Evolutionary conservation across 345 rosid genomes (phyloP).

Genomic region (Eucalyptus globulus): DNA sequence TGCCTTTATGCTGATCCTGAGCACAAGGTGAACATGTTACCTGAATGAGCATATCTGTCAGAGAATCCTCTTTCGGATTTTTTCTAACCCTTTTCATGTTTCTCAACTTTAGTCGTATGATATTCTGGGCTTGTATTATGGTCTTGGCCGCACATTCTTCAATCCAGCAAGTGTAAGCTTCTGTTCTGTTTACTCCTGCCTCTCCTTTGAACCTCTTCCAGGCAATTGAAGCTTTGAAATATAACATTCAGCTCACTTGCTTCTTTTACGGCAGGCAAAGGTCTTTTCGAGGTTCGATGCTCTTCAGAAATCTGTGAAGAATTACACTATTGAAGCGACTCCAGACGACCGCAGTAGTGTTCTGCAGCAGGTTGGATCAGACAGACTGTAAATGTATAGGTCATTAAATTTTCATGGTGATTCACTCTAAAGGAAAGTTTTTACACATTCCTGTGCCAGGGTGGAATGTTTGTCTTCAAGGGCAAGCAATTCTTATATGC

Average conservation of each 20-base stretch:
- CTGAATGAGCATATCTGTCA: neutral
- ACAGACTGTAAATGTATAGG: neutral
- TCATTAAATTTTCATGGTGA: neutral
- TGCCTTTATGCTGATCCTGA: slow-evolving; percentile 82
- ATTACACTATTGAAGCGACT: slow-evolving; percentile 69
- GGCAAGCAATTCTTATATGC: slow-evolving; percentile 70
- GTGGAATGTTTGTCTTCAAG: slow-evolving; percentile 90
- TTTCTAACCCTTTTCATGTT: neutral
- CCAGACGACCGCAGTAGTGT: slow-evolving; percentile 78
- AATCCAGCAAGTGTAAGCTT: slow-evolving; percentile 37
- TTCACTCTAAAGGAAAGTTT: neutral
- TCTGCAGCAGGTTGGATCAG: slow-evolving; percentile 59
- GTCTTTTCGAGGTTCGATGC: slow-evolving; percentile 53
- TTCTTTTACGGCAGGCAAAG: slow-evolving; percentile 24
- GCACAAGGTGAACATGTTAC: slow-evolving; percentile 39
- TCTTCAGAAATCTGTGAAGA: slow-evolving; percentile 44
- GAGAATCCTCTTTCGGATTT: neutral
- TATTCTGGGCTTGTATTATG: slow-evolving; percentile 69
- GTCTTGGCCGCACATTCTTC: slow-evolving; percentile 81
- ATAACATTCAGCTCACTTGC: neutral
- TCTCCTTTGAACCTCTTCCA: neutral
- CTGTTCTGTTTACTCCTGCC: neutral
- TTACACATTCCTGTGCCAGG: slow-evolving; percentile 10
- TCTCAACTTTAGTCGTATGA: slow-evolving; percentile 59
- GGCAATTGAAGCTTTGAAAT: neutral